Percentiles rank a stretch among this genome's conserved stretches.
phyloP scores from a whole-genome alignment of 345 rosid species.

The Populus euphratica region DNA sequence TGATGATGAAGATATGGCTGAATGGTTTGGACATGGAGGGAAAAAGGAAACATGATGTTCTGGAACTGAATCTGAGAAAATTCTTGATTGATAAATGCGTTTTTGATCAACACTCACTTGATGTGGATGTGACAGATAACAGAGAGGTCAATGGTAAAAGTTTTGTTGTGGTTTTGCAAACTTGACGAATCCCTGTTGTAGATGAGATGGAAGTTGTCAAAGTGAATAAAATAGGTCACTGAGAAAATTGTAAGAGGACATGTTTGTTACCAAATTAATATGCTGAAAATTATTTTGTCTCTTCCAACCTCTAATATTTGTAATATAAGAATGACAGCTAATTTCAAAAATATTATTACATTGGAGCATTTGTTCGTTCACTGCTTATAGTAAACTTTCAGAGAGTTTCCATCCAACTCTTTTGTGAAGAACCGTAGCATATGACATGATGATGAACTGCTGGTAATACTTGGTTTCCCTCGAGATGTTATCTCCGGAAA shows the following conservation, averaged over 20 bases:
- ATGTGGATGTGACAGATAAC: neutral
- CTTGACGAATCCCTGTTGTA: too few species aligned
- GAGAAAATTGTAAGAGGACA: too few species aligned
- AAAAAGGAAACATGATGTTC: neutral
- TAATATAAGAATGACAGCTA: too few species aligned
- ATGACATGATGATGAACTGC: neutral
- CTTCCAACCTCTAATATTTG: too few species aligned
- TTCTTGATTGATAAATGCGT: neutral
- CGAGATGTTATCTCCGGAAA: neutral
- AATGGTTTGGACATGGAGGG: conserved; percentile 50
- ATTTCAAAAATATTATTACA: too few species aligned
- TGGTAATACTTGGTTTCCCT: neutral
- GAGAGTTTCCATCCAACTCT: neutral
- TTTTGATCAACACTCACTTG: neutral
- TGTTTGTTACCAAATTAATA: too few species aligned
- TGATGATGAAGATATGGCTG: conserved; percentile 63
- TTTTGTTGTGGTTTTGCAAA: too few species aligned
- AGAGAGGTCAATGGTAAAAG: too few species aligned
- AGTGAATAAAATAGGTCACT: too few species aligned
- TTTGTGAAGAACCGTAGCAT: neutral
- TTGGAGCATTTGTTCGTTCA: neutral
- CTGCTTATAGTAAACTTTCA: neutral
- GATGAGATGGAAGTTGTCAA: too few species aligned
- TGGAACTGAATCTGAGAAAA: neutral
- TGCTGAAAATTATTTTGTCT: too few species aligned